phyloP scores from a whole-genome alignment of 2,329 filamentous ascomycete species.

The Hawksworthiomyces lignivorus region DNA sequence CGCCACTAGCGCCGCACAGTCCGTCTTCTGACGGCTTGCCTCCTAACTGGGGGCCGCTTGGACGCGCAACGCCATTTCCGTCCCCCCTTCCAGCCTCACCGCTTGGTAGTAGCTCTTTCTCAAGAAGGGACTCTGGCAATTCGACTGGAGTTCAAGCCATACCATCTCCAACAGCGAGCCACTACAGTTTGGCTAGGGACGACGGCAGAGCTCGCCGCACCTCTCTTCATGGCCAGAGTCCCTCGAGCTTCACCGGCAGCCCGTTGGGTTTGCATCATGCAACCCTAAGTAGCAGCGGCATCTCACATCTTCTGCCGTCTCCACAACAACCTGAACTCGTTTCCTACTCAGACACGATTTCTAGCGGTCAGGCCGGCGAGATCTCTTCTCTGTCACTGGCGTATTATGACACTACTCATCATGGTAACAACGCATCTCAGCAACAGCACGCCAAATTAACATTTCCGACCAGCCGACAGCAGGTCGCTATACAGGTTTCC shows the following conservation, averaged over 20 bases:
- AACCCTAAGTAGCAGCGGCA: no score
- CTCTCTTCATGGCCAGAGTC: background rate
- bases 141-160: background rate
- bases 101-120: background rate
- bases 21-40: background rate
- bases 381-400: no score
- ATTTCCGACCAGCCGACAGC: no score
- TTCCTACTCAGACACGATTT: no score
- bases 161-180: background rate
- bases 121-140: background rate
- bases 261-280: background rate
- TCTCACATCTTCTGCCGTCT: no score
- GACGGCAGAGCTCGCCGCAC: background rate
- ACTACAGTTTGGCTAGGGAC: background rate
- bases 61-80: conserved; percentile 1
- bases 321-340: no score
- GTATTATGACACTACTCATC: no score
- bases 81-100: conserved; percentile 2
- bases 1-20: background rate
- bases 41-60: background rate
- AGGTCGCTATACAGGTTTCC: no score
- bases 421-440: no score
- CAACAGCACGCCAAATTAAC: no score
- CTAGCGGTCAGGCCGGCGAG: no score
- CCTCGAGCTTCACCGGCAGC: background rate